Base-by-base conservation (phyloP, 2,329 filamentous ascomycete species). In the Cadophora malorum region DNA sequence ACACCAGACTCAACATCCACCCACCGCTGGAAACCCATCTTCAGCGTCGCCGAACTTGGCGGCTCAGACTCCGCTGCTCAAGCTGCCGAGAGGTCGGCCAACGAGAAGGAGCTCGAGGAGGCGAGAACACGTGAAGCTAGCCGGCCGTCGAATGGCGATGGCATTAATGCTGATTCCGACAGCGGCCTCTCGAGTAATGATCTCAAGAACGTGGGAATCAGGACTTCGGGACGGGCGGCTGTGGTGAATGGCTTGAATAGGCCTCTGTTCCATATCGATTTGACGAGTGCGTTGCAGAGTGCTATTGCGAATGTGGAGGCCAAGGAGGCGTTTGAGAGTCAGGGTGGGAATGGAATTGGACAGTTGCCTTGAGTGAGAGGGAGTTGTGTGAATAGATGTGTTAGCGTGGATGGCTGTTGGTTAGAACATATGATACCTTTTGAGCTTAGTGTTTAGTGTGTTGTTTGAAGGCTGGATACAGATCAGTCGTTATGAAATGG, bases 241-340 rank as follows among this genome's bases (percentile, higher is more conserved):
- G 85, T 92, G 4, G 89, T 98, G 19, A 91, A 94, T 72, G 92
- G 95, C n/a, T 82, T 96, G 70, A 96, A 97, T 79, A 83, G 92
- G 73, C 95, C 96, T 4, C 86, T 97, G 73, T 98, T 99, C 86
- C 96, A 99, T 78, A 88, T 97, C 64, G 96, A 98, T 78, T 81
- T 98, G 63, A 96, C 93, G 4, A 94, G 90, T 75, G 96, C 96
- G 7, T 80, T 98, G 73, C 92, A 97, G 79, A 93, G 90, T 74
- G 95, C 94, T 2, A 88, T 97, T 74, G 88, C 90, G 35, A 97
- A 96, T 73, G 86, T 92, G 0, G 87, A 93, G 79, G 84, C 83
- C 0, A 80, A 84, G 63, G 76, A 79, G 8, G 81, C 82, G 59
- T 74, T 74, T 65, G 74, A 77, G 68, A 71, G 67, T 50, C 55